Base-by-base conservation (phyloP, 1,139 yeast species). In the Geotrichum carabidarum region DNA sequence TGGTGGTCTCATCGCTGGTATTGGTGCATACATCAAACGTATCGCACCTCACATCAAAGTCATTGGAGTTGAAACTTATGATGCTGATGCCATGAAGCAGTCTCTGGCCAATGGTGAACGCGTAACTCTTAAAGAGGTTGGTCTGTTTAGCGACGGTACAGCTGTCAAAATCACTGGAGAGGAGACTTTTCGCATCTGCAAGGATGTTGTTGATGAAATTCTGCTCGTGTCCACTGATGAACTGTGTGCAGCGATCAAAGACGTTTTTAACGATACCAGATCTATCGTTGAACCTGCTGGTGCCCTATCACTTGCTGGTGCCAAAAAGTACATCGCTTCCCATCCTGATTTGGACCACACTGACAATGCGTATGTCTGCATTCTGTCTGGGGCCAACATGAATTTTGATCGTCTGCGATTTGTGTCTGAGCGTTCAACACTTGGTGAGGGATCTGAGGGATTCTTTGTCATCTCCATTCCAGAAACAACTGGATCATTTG, bases 101-200 rank as follows among this genome's bases (percentile, higher is more conserved):
- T 86, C 96, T n/a, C 71, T 89, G 58, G 67, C 81, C 57, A 66
- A 72, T 17, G 78, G 81, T 35, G 72, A 81, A 53, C 79, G 84
- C 61, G 81, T 80, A 12, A 68, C 75, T 1, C 76, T 94, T 57
- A 73, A 77, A 36, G 76, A 78, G 32, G 98, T 91, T 8, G 99
- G 99, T n/a, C 76, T 86, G n/a, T 93, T 93, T 72, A 99, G 99
- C n/a, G 99, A 93, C 70, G 99, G 99, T 66, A 90, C 99, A n/a
- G 97, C 99, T 4, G 99, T 93, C 45, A 87, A 84, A 65, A 71
- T 85, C 11, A 78, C 90, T 35, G 99, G 99, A 55, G 86, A 84
- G 59, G 99, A 94, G 71, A 86, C 96, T 14, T 93, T 89, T 78
- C 78, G 95, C 65, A 78, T 91, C 22, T 83, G 93, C 62, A 74